Evolutionary conservation across 495 filamentous ascomycete genomes (phyloP), one percentile per base, ranked within the genome.

Genomic region (Pyronema omphalodes): DNA sequence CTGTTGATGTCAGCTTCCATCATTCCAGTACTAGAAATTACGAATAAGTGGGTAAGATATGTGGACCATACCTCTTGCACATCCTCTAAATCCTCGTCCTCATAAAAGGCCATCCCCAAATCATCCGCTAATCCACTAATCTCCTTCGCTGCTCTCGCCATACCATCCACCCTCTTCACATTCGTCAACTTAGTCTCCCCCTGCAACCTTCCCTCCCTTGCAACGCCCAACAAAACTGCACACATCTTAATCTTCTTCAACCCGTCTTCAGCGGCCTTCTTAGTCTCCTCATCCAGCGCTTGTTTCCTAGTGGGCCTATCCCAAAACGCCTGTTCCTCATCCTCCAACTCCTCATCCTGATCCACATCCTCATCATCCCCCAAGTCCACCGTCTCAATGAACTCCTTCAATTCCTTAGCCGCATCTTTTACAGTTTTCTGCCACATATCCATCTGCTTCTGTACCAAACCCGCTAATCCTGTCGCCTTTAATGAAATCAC

Each of bases 351-450:
- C 12, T 44, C 51, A n/a, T 43, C 37, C 29, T 46, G 40, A 35
- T 46, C 43, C 9, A 2, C 43, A 12, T 44, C 43, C 7, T 17
- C n/a, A 15, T 14, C 43, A 19, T 34, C 40, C 12, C 44, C 44
- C 9, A 17, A 9, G 19, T 23, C 40, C 3, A 33, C 52, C 6
- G 14, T 34, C 15, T 44, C 39, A 46, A 54, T 34, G 18, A 39
- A 54, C 43, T 33, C 52, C 43, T 54, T 54, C 55, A 86, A 67
- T 64, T 86, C 82, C 46, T 70, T 67, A 3, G 80, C 69, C 3
- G 81, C 82, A 68, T 86, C 82, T 51, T 74, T 67, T 29, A 84
- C 66, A 33, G 78, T 65, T 53, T 75, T 74, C 39, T 74, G 67
- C 65, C 71, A 81, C 48, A 70, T 67, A 58, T 71, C 69, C 19